These are phyloP conservation scores for Sinapis alba DNA, from an alignment of 441 rosid species.

Conservation along the genomic window DNA sequence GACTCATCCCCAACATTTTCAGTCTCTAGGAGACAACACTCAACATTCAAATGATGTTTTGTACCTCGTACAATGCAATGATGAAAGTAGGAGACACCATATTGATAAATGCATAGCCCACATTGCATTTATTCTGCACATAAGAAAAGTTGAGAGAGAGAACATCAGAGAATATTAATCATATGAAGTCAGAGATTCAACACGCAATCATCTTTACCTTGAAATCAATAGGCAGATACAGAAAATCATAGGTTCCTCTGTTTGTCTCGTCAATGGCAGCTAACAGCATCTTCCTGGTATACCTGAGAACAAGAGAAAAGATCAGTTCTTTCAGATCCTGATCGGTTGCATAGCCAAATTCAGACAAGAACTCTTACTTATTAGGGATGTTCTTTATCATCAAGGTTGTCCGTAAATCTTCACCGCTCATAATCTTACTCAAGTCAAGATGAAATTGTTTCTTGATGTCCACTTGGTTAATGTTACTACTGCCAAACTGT, in stretches of 20 bases:
- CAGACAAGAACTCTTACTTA: conserved; percentile 56
- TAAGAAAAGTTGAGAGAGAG: background rate
- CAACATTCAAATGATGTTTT: conserved; percentile 3
- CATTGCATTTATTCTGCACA: conserved; percentile 93
- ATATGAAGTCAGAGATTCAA: background rate
- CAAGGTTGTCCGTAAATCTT: conserved; percentile 86
- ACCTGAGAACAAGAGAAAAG: conserved; percentile 48
- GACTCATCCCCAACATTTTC: background rate
- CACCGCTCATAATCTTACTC: conserved; percentile 76
- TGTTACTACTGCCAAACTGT: conserved; percentile 57
- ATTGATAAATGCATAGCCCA: conserved; percentile 96
- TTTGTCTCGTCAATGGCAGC: conserved; percentile 89
- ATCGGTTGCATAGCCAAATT: conserved; percentile 2
- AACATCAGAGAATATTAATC: conserved; percentile 20
- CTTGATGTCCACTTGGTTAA: conserved; percentile 68
- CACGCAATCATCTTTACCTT: conserved; percentile 56
- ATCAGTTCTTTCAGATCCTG: background rate
- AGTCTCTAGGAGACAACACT: conserved; percentile 1
- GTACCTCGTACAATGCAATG: conserved; percentile 79
- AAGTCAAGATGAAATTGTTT: conserved; percentile 89
- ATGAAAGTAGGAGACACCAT: conserved; percentile 84
- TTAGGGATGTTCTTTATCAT: conserved; percentile 98
- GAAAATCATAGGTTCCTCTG: conserved; percentile 79
- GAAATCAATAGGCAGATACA: conserved; percentile 92
- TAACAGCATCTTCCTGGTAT: conserved; percentile 90